Conservation (phyloP, 2,329 filamentous ascomycete species). For the Talaromyces sp. region DNA sequence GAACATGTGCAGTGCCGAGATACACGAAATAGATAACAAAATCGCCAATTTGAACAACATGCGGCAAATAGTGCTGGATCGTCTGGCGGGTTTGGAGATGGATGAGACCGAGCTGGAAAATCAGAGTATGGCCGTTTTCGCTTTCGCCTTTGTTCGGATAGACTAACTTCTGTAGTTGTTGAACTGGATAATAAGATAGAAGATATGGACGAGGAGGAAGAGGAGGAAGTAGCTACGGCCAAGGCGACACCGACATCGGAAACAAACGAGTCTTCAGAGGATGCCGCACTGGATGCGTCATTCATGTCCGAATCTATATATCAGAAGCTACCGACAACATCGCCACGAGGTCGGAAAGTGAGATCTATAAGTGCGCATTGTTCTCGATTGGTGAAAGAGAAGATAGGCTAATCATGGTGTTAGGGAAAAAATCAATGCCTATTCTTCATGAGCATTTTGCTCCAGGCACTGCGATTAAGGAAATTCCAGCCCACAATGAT, state of each 20-base stretch:
- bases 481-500: conserved; percentile 85
- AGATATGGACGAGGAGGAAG: conserved; percentile 46
- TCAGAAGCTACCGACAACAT: conserved; percentile 78
- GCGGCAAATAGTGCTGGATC: conserved; percentile 85
- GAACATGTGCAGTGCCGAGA: conserved; percentile 96
- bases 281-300: conserved; percentile 50
- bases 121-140: conserved; percentile 59
- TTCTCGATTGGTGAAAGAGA: background rate
- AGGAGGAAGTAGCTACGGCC: conserved; percentile 37
- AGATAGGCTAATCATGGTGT: conserved; percentile 18
- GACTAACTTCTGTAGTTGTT: conserved; percentile 40
- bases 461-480: conserved; percentile 80
- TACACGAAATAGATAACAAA: conserved; percentile 94
- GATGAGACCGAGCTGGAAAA: conserved; percentile 88
- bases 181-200: conserved; percentile 62
- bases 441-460: conserved; percentile 94
- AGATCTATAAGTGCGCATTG: conserved; percentile 38
- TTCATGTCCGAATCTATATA: conserved; percentile 99
- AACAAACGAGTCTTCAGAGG: conserved; percentile 49
- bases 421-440: conserved; percentile 72
- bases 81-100: conserved; percentile 79
- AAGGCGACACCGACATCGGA: conserved; percentile 38
- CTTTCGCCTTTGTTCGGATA: background rate
- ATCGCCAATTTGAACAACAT: conserved; percentile 89
- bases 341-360: conserved; percentile 51